Evolutionary conservation across 768 basidiomycete genomes (phyloP), one percentile per base, ranked within the genome.

Genomic region (Plicaturopsis crispa): DNA sequence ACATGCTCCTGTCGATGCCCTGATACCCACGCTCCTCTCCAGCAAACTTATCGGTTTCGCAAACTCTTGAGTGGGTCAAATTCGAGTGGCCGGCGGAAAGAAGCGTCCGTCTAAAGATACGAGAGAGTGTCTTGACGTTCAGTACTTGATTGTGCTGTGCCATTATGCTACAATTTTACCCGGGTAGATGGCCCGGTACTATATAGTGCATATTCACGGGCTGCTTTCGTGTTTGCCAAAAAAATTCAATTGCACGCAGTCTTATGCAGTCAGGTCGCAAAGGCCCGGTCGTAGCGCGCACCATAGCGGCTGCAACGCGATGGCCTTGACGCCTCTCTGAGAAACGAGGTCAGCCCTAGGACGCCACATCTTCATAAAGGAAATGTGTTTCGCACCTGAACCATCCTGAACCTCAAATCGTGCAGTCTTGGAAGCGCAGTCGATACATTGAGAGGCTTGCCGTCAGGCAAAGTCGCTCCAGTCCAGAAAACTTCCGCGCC

Each of bases 21-120:
- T 12, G 6, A 31, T 12, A 22, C 2, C 16, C 14, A 18, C 4
- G 4, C 24, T 10, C 14, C 17, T 39, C 4, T 8, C 26, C 18
- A 10, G 34, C 24, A 16, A 3, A 64, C 24, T 70, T 70, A 65
- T 58, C 55, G 17, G 45, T 54, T 2, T 78, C 77, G 5, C 80
- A 73, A 6, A 80, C 77, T 2, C 61, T 93, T 43, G 80, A 83
- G 38, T 67, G 78, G 48, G 73, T 97, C 19, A 67, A 63, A 6
- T 84, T 97, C 38, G 85, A 89, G 40, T 98, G 94, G 94, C 62
- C 77, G 0, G 77, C 77, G 0, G 84, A 88, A 39, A 73, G 93
- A 8, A 90, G 77, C 40, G 91, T 93, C 11, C 78, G 79, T 45
- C 63, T 98, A 14, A 78, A 71, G 43, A 91, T 97, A 46, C 73